Evolutionary conservation across 2,329 filamentous ascomycete species (phyloP).

Genomic region (Aspergillus ibericus): DNA sequence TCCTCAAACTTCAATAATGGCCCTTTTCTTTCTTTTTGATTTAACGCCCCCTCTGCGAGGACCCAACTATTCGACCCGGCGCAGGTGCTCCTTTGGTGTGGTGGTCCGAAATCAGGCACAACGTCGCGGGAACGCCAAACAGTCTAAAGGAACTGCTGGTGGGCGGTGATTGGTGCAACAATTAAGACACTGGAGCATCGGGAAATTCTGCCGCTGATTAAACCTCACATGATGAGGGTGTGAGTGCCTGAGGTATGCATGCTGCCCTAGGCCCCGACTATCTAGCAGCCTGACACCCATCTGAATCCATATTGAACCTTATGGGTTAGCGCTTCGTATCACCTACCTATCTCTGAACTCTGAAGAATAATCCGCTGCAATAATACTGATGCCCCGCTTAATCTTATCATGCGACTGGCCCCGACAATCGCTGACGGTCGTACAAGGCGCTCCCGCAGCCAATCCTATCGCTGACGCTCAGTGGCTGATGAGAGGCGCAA

Average conservation of each 20-base stretch:
- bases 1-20: neutral
- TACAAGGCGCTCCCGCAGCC: neutral
- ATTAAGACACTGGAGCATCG: neutral
- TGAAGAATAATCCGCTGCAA: no score
- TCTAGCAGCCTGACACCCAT: neutral
- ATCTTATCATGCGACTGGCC: neutral
- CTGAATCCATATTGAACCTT: neutral
- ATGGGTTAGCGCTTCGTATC: neutral
- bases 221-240: neutral
- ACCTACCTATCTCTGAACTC: neutral
- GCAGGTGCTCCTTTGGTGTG: neutral
- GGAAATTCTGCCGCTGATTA: neutral
- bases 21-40: neutral
- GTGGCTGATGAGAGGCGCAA: neutral
- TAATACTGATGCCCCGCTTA: neutral
- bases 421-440: neutral
- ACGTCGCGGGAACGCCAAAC: neutral
- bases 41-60: neutral
- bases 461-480: neutral
- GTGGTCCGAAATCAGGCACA: slow-evolving; percentile 3
- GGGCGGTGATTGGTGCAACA: neutral
- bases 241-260: neutral
- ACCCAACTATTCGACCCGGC: neutral
- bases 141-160: neutral
- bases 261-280: neutral